Percentiles rank a stretch among this genome's conserved stretches.
Conservation (phyloP, 768 basidiomycete genomes). For the Cystoderma amianthinum region DNA sequence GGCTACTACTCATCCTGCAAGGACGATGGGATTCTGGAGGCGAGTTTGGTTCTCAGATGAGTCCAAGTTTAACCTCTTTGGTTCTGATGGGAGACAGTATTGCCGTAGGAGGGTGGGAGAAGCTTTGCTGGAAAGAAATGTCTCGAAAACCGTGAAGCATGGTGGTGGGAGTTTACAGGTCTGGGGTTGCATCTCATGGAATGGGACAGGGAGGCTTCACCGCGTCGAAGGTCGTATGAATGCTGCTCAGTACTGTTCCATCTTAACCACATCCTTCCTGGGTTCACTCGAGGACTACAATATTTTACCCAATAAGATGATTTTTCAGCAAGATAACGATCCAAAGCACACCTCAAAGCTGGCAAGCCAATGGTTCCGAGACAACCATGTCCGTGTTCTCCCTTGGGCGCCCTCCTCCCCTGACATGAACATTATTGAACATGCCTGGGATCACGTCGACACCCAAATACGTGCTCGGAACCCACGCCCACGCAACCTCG, state of each 20-base stretch:
- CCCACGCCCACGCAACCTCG: not conserved
- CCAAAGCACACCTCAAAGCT: conserved; percentile 23
- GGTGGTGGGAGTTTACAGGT: conserved; percentile 21
- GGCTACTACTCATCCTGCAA: no score
- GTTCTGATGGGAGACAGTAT: conserved; percentile 20
- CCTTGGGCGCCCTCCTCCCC: conserved; percentile 21
- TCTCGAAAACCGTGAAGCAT: conserved; percentile 17
- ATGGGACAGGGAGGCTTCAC: conserved; percentile 14
- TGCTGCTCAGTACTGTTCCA: conserved; percentile 11
- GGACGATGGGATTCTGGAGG: conserved; percentile 19
- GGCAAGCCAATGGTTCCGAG: conserved; percentile 16
- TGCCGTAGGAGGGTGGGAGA: conserved; percentile 12
- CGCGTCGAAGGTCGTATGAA: conserved; percentile 20
- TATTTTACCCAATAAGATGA: conserved; percentile 8
- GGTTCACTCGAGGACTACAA: conserved; percentile 12
- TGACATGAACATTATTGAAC: conserved; percentile 25
- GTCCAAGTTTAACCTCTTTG: conserved; percentile 20
- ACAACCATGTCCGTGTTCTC: conserved; percentile 17
- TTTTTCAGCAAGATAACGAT: conserved; percentile 28
- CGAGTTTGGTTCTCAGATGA: conserved; percentile 20
- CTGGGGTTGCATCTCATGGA: conserved; percentile 19
- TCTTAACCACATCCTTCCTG: conserved; percentile 14
- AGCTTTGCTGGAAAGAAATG: conserved; percentile 7
- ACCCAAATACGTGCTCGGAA: not conserved
- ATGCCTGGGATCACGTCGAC: conserved; percentile 18